Evolutionary conservation across 306 rosid genomes (phyloP).

Genomic region (Gleditsia sinensis): DNA sequence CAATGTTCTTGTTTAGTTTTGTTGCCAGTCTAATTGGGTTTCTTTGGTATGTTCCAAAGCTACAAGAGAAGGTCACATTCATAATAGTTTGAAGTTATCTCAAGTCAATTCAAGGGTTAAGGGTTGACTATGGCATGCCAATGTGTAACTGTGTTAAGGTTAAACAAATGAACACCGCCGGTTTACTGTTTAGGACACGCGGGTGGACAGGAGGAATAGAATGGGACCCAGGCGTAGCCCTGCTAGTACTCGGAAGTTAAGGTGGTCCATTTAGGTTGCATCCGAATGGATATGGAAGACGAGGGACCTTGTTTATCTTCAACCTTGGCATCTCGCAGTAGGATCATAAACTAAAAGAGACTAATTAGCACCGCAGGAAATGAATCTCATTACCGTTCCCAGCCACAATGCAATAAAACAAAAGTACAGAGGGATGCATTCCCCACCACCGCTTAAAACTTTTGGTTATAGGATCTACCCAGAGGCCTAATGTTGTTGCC

Average conservation of each 20-base stretch:
- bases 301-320: neutral
- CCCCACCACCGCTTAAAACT: slow-evolving; percentile 7
- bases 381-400: slow-evolving; percentile 13
- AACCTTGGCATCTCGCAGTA: neutral
- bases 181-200: neutral
- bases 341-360: neutral
- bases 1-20: neutral
- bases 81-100: neutral
- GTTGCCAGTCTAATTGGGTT: neutral
- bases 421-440: slow-evolving; percentile 7
- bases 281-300: neutral
- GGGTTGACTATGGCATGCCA: slow-evolving; percentile 21
- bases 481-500: neutral
- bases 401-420: slow-evolving; percentile 27
- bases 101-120: slow-evolving; percentile 5
- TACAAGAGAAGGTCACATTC: slow-evolving; percentile 32
- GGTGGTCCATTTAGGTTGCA: slow-evolving; percentile 8
- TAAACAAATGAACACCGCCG: neutral
- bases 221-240: slow-evolving; percentile 16
- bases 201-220: neutral
- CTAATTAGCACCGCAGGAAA: slow-evolving; percentile 1
- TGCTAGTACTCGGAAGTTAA: neutral
- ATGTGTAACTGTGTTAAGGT: neutral
- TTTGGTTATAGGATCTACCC: neutral
- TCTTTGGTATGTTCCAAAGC: slow-evolving; percentile 21